Percentiles rank a stretch among this genome's conserved stretches.
phyloP scores from a whole-genome alignment of 1,284 basidiomycete species.

The Sanghuangporus sanghuang region DNA sequence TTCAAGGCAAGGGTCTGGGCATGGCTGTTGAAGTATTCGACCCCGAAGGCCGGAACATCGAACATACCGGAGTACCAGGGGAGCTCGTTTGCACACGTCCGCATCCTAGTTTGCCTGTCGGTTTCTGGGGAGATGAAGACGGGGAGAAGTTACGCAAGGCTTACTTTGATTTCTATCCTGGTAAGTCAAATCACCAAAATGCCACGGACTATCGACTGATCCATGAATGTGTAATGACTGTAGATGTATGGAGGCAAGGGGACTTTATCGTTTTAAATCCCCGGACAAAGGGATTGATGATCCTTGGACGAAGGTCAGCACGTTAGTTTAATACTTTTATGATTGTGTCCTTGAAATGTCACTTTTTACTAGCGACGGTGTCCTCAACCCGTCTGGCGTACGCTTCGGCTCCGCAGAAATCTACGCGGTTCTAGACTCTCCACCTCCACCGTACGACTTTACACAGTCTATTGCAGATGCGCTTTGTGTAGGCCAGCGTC shows the following conservation, averaged over 20 bases:
- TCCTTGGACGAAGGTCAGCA: slow-evolving; percentile 55
- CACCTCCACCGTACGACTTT: slow-evolving; percentile 33
- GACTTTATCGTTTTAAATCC: slow-evolving; percentile 67
- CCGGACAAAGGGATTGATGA: slow-evolving; percentile 52
- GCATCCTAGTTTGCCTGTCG: slow-evolving; percentile 81
- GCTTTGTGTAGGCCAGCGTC: slow-evolving; percentile 78
- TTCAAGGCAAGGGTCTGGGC: slow-evolving; percentile 57
- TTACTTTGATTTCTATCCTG: slow-evolving; percentile 70
- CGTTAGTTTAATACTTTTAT: neutral
- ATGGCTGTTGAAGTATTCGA: slow-evolving; percentile 65
- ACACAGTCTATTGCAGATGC: slow-evolving; percentile 58
- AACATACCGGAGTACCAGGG: slow-evolving; percentile 52
- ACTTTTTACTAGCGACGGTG: slow-evolving; percentile 48
- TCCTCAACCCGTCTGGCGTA: slow-evolving; percentile 81
- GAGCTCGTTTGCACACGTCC: slow-evolving; percentile 69
- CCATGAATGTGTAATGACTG: neutral
- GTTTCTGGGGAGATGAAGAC: slow-evolving; percentile 72
- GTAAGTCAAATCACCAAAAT: slow-evolving; percentile 26
- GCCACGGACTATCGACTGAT: neutral
- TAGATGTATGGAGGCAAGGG: slow-evolving; percentile 66
- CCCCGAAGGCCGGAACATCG: slow-evolving; percentile 47
- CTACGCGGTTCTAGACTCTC: slow-evolving; percentile 66
- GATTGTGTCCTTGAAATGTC: neutral
- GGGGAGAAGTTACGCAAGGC: slow-evolving; percentile 67
- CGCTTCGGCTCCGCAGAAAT: slow-evolving; percentile 88